Conservation (phyloP, 176 grass and related monocot species). For the Carex cristatella region DNA sequence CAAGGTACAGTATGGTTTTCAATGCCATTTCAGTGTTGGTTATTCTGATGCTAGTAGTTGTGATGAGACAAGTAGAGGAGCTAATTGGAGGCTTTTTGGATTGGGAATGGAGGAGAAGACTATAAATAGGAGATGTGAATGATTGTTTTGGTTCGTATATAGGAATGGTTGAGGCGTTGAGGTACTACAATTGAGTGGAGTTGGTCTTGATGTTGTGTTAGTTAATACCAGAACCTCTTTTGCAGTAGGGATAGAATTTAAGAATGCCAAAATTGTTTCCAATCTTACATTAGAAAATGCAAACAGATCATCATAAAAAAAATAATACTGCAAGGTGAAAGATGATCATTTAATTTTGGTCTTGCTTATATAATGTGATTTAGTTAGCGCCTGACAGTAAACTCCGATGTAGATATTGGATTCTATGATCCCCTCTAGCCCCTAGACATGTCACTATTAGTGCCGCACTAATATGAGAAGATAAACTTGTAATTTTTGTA, state of each 20-base stretch:
- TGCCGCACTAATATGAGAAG: neutral
- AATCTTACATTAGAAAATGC: neutral
- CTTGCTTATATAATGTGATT: neutral
- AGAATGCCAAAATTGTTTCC: neutral
- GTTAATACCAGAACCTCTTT: constrained; percentile 16
- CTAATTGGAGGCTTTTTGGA: neutral
- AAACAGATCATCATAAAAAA: neutral
- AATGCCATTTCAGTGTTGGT: constrained; percentile 8
- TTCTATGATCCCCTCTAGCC: neutral
- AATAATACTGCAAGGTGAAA: neutral
- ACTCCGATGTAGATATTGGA: neutral
- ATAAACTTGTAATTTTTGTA: neutral
- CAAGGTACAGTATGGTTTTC: constrained; percentile 24
- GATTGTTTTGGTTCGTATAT: neutral
- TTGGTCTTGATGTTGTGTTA: constrained; percentile 3
- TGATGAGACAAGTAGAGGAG: neutral
- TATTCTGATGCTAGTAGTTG: neutral
- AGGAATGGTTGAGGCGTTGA: constrained; percentile 1
- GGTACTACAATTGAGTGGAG: constrained; percentile 13
- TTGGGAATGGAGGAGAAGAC: constrained; percentile 1
- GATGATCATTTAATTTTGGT: neutral
- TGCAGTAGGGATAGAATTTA: neutral
- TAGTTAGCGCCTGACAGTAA: neutral
- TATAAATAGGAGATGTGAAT: constrained; percentile 8
- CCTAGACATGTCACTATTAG: too few species aligned